Base-by-base conservation (phyloP, 1,284 basidiomycete genomes). In the Athelia sp. region DNA sequence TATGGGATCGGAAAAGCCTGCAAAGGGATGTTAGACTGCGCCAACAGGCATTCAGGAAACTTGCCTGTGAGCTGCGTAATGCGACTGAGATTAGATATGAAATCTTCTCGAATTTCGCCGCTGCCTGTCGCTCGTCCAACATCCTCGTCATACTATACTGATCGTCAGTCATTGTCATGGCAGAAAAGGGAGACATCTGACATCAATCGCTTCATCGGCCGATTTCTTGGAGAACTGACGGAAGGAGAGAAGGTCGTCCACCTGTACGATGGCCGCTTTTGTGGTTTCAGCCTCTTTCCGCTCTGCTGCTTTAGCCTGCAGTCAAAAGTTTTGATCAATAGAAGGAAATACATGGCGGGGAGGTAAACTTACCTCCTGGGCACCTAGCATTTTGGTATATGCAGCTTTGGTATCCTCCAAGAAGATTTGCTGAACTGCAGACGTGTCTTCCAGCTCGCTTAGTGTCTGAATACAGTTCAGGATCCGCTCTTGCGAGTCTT, bases 1-100 rank as follows among this genome's bases (percentile, higher is more conserved):
- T 52, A 99, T 93, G 1, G 96, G 93, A 64, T 99, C 97, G 21
- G 95, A 98, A 76, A 99, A 99, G 26, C 95, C 93, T 88, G 54
- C 9, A 43, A 15, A 36, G 34, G 38, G 23, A 43, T 43, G 47
- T 17, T 23, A 52, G 34, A 45, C 3, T 56, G 46, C 26, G 54
- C 38, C 22, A 50, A 36, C 17, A 3, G 35, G 43, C n/a, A 32
- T 4, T 44, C 18, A 40, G 46, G 4, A 13, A n/a, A 61, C 69
- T 48, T 55, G 84, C 87, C 90, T 43, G 97, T 99, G 38, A 99
- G 82, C 66, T 99, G 96, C 10, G 95, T 89, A 55, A 99, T 97
- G 38, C 93, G 82, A 61, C 87, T 94, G 38, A 99, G 78, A 68
- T 98, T 98, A 15, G 93, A 98, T 65, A 98, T 88, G 65, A 99